phyloP scores from a whole-genome alignment of 2,329 filamentous ascomycete genomes.

The Phoma sp. region DNA sequence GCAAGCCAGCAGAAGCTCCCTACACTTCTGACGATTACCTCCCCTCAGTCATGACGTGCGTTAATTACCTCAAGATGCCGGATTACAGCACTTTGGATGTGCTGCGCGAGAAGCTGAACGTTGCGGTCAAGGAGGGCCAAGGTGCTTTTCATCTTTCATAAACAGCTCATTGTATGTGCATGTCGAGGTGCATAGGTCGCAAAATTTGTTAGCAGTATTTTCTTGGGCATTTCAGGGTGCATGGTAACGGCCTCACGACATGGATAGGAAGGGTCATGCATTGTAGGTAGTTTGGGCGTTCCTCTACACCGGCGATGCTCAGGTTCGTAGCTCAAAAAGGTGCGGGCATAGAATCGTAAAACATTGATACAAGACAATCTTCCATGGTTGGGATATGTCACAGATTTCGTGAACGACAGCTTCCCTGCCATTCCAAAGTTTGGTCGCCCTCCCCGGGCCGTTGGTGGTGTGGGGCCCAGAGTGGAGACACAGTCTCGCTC shows the following conservation, averaged over 20 bases:
- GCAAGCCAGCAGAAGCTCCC: conserved; percentile 95
- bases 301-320: neutral
- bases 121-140: conserved; percentile 92
- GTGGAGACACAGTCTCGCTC: conserved; percentile 1
- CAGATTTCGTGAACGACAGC: neutral
- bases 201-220: conserved; percentile 12
- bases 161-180: conserved; percentile 4
- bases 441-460: neutral
- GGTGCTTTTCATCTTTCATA: conserved; percentile 96
- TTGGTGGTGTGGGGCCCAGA: neutral
- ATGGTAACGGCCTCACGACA: conserved; percentile 16
- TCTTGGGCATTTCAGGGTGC: conserved; percentile 16
- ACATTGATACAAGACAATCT: neutral
- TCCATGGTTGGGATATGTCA: too few relatives aligned
- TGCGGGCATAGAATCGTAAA: neutral
- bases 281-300: conserved; percentile 11
- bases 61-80: conserved; percentile 97
- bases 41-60: conserved; percentile 99
- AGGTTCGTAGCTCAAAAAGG: neutral
- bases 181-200: conserved; percentile 11
- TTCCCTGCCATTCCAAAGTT: neutral
- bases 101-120: conserved; percentile 77
- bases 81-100: conserved; percentile 84
- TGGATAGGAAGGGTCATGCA: conserved; percentile 6
- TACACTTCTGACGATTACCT: conserved; percentile 95